Percentiles rank a stretch among this genome's conserved stretches.
Conservation (phyloP, 2,329 filamentous ascomycete genomes). For the Penicillium brasilianum region DNA sequence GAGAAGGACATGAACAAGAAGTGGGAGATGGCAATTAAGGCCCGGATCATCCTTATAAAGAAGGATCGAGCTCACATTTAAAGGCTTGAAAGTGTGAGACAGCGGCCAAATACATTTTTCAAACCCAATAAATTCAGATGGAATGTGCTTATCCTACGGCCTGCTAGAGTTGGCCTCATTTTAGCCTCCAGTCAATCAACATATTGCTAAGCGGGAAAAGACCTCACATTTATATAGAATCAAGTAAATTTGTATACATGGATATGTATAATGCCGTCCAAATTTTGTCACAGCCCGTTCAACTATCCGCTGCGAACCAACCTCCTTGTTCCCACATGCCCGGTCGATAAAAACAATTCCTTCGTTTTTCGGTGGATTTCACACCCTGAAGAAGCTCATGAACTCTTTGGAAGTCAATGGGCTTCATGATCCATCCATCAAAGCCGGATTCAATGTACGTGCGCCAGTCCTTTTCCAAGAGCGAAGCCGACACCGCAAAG, state of each 20-base stretch:
- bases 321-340: conserved; percentile 85
- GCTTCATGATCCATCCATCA: conserved; percentile 91
- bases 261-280: too few species aligned
- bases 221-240: too few species aligned
- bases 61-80: too few species aligned
- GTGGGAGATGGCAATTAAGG: conserved; percentile 24
- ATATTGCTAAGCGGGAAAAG: too few species aligned
- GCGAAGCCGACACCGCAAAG: conserved; percentile 83
- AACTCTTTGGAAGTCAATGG: conserved; percentile 79
- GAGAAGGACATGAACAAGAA: conserved; percentile 23
- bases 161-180: too few species aligned
- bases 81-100: too few species aligned
- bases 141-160: too few species aligned
- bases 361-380: conserved; percentile 62
- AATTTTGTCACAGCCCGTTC: not conserved
- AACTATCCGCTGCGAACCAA: conserved; percentile 66
- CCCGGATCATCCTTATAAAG: too few species aligned
- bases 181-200: too few species aligned
- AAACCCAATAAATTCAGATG: too few species aligned
- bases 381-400: conserved; percentile 72
- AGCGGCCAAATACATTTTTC: too few species aligned
- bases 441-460: conserved; percentile 78
- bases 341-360: conserved; percentile 68
- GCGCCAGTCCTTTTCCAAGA: conserved; percentile 70
- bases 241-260: too few species aligned